Evolutionary conservation across 202 grass and related monocot species (phyloP), one percentile per base, ranked within the genome.

Genomic region (Elaeis oleifera): DNA sequence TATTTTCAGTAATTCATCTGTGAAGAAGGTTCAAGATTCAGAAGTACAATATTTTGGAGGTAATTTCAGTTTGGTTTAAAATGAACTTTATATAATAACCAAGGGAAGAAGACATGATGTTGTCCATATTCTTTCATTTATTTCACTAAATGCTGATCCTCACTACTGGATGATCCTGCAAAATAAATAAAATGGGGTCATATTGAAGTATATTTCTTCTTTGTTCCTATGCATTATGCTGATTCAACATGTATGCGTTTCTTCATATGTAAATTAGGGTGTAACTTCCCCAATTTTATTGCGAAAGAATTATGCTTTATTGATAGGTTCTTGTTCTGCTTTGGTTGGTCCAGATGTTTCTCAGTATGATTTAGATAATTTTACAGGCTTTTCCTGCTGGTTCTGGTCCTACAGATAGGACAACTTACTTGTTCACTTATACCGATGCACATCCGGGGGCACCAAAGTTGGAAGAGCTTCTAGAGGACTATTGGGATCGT

Each of bases 381-480:
- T 61, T 77, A 28, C 73, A 95, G 90, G 87, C 87, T 16, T 96
- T 96, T 86, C 92, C 92, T 65, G 77, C 92, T 58, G 92, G 87
- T 72, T 89, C 92, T 74, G 81, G 76, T 76, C 84, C 81, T 3
- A 73, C 53, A 54, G 92, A 96, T 71, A 76, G 92, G 15, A 96
- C 92, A 15, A 86, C 84, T 49, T 96, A 96, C 76, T 89, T 96
- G 92, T 96, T 96, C 79, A 96, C 92, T 77, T 96, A 96, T 36
- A 76, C 90, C 72, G 81, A 90, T 75, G 74, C 87, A 27, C 73
- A 81, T 77, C 71, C 59, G 62, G 87, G 79, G 5, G 80, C 76
- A 19, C 92, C 87, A 51, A 82, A 80, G 60, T 75, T 96, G 59
- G 92, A 96, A 79, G 76, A 96, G 58, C 87, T 96, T 64, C 62